Percentiles rank a stretch among this genome's conserved stretches.
Evolutionary conservation across 345 rosid species (phyloP).

Genomic region (Pugionium dolabratum): DNA sequence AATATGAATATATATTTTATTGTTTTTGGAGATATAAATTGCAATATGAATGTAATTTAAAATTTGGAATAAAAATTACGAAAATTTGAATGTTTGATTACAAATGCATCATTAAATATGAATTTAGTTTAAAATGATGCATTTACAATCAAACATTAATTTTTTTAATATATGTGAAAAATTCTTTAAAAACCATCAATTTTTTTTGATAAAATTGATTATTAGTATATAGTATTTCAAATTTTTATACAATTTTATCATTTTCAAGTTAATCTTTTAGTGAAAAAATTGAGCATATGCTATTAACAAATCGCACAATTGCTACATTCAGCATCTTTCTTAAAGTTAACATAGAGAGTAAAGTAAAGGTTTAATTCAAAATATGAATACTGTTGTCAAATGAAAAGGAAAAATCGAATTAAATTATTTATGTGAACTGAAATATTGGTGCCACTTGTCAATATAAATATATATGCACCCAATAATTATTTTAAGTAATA

Average conservation of each 20-base stretch:
- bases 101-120: no score
- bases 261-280: neutral
- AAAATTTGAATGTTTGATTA: no score
- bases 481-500: no score
- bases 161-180: no score
- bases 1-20: no score
- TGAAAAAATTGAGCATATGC: conserved; percentile 44
- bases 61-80: no score
- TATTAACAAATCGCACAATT: conserved; percentile 26
- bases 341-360: conserved; percentile 26
- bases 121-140: no score
- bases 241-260: neutral
- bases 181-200: no score
- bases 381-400: conserved; percentile 18
- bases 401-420: conserved; percentile 15
- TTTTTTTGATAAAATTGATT: no score
- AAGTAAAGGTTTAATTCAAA: conserved; percentile 17
- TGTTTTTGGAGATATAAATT: no score
- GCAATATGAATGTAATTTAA: no score
- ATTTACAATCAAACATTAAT: no score
- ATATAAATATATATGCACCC: neutral
- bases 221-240: neutral
- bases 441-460: conserved; percentile 15
- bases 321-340: conserved; percentile 45
- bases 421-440: conserved; percentile 9